Conservation (phyloP, 805 yeast genomes). For the Tetrapisispora iriomotensis region DNA sequence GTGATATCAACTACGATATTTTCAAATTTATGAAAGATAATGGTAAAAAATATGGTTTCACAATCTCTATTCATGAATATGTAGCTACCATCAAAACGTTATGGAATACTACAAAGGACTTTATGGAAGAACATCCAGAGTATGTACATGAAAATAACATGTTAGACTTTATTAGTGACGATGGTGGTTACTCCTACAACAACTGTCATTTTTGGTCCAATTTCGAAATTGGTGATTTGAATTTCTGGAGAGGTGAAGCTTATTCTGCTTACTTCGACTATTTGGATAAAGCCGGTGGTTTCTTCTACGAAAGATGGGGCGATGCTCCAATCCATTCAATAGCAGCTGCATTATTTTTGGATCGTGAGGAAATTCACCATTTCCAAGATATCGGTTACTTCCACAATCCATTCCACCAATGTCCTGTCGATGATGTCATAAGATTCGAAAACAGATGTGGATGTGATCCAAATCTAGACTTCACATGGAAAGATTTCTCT, state of each 20-base stretch:
- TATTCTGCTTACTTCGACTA: slow-evolving; percentile 58
- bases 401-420: slow-evolving; percentile 66
- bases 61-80: slow-evolving; percentile 65
- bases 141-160: slow-evolving; percentile 52
- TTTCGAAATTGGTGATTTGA: slow-evolving; percentile 70
- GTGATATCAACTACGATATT: slow-evolving; percentile 74
- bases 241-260: slow-evolving; percentile 65
- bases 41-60: slow-evolving; percentile 65
- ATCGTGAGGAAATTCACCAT: slow-evolving; percentile 56
- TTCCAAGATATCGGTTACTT: slow-evolving; percentile 73
- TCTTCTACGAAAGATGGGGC: slow-evolving; percentile 87
- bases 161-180: slow-evolving; percentile 63
- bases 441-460: slow-evolving; percentile 56
- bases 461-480: slow-evolving; percentile 66
- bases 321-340: slow-evolving; percentile 85
- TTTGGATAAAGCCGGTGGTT: slow-evolving; percentile 66
- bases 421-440: slow-evolving; percentile 58
- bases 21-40: slow-evolving; percentile 78
- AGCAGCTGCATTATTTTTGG: slow-evolving; percentile 64
- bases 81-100: slow-evolving; percentile 63
- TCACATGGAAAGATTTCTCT: slow-evolving; percentile 61
- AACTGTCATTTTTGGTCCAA: slow-evolving; percentile 85
- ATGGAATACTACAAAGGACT: slow-evolving; percentile 65
- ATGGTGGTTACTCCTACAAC: slow-evolving; percentile 64
- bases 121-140: slow-evolving; percentile 49